Evolutionary conservation across 192 early-diverging fungal genomes (phyloP).

Genomic region (Podila epigama): DNA sequence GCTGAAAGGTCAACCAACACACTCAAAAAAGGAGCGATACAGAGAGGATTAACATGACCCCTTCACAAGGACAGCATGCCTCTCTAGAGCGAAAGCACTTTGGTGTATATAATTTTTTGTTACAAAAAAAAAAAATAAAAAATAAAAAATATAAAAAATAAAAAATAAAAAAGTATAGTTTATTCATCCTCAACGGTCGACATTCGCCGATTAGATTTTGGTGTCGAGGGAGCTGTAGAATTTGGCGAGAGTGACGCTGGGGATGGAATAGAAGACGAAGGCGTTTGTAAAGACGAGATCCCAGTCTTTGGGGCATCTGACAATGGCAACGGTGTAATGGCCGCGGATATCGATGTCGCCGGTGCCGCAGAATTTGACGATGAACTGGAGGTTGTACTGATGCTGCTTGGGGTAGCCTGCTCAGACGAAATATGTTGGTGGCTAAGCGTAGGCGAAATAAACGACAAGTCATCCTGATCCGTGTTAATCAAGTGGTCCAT

Average conservation of each 20-base stretch:
- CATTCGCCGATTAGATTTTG: constrained; percentile 2
- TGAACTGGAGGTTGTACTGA: not conserved
- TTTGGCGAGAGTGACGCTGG: not conserved
- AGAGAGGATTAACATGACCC: too few relatives aligned
- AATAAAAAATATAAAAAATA: constrained; percentile 12
- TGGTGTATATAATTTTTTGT: too few relatives aligned
- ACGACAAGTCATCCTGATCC: constrained; percentile 21
- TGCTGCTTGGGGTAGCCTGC: constrained; percentile 1
- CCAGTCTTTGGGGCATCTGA: not conserved
- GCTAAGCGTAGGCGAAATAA: constrained; percentile 11
- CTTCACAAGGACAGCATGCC: not conserved
- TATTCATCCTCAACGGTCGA: constrained; percentile 35
- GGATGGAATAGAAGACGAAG: not conserved
- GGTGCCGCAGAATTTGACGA: not conserved
- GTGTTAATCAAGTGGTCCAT: constrained; percentile 31
- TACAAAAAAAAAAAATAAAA: not conserved
- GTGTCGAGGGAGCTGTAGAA: not conserved
- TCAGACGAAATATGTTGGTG: constrained; percentile 15
- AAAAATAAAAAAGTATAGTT: too few relatives aligned
- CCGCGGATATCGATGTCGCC: too few relatives aligned
- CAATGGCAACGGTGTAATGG: not conserved
- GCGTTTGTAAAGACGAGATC: not conserved
- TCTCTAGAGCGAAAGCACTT: not conserved
- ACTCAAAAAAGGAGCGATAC: constrained; percentile 50
- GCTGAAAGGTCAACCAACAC: too few relatives aligned